Evolutionary conservation across 1,284 basidiomycete species (phyloP).

Genomic region (Meira miltonrushii): DNA sequence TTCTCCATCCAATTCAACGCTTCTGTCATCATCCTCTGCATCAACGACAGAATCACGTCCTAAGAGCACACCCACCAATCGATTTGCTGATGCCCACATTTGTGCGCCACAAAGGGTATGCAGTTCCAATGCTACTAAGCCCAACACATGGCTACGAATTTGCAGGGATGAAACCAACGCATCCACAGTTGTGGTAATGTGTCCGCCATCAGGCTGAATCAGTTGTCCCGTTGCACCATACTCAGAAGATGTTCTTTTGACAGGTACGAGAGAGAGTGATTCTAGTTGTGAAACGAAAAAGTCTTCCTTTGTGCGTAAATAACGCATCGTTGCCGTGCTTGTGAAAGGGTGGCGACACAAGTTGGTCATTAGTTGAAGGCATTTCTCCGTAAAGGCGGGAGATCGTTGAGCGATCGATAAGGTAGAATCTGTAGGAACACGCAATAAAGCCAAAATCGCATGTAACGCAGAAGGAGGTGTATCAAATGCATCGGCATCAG

Average conservation of each 20-base stretch:
- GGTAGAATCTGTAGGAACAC: constrained; percentile 55
- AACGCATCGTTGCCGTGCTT: constrained; percentile 74
- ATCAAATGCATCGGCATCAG: constrained; percentile 55
- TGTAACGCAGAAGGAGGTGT: constrained; percentile 60
- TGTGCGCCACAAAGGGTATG: constrained; percentile 76
- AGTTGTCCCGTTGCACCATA: constrained; percentile 64
- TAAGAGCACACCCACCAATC: constrained; percentile 43
- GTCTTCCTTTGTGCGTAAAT: constrained; percentile 79
- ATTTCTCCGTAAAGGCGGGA: constrained; percentile 78
- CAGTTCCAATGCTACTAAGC: constrained; percentile 80
- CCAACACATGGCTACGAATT: constrained; percentile 76
- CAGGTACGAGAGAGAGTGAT: constrained; percentile 59
- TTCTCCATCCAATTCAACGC: constrained; percentile 5
- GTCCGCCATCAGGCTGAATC: constrained; percentile 65
- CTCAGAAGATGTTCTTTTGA: constrained; percentile 11
- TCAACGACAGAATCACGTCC: constrained; percentile 26
- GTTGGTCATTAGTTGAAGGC: constrained; percentile 76
- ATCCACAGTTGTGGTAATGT: constrained; percentile 69
- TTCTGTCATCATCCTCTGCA: constrained; percentile 25
- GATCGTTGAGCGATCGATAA: constrained; percentile 28
- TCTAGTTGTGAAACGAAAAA: constrained; percentile 81
- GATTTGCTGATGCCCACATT: constrained; percentile 41
- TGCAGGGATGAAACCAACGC: constrained; percentile 73
- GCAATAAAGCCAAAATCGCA: constrained; percentile 72
- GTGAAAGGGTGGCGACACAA: constrained; percentile 81